Evolutionary conservation across 78 protist species (phyloP).

Genomic region (Anaeramoeba ignava): DNA sequence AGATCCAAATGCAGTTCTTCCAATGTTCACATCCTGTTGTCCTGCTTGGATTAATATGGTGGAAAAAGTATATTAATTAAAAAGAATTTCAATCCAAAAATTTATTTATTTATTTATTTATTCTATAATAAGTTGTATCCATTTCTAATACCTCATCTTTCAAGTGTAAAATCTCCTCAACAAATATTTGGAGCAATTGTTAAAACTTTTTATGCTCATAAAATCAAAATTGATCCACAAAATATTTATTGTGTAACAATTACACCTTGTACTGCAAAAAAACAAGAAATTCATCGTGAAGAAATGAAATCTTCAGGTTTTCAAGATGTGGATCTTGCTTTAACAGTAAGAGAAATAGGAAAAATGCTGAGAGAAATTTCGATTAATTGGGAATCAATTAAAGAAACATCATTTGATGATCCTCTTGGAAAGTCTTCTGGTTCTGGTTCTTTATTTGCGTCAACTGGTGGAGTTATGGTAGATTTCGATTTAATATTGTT

Average conservation of each 20-base stretch:
- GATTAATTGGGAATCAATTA: neutral
- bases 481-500: no score
- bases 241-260: conserved; percentile 11
- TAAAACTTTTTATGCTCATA: neutral
- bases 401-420: neutral
- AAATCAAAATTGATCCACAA: neutral
- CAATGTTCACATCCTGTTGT: conserved; percentile 53
- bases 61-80: no score
- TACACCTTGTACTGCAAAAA: conserved; percentile 40
- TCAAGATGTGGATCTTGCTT: conserved; percentile 14
- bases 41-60: conserved; percentile 40
- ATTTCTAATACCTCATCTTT: conserved; percentile 27
- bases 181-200: conserved; percentile 21
- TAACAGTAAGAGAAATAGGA: conserved; percentile 32
- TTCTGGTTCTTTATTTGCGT: conserved; percentile 28
- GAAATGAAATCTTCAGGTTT: neutral
- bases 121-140: no score
- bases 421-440: conserved; percentile 21
- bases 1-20: conserved; percentile 12
- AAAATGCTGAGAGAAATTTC: neutral
- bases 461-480: conserved; percentile 53
- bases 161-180: conserved; percentile 21
- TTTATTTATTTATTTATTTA: no score
- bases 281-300: conserved; percentile 18
- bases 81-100: no score